Evolutionary conservation across 2,329 filamentous ascomycete species (phyloP), one percentile per base, ranked within the genome.

Genomic region (Fusarium clavum): DNA sequence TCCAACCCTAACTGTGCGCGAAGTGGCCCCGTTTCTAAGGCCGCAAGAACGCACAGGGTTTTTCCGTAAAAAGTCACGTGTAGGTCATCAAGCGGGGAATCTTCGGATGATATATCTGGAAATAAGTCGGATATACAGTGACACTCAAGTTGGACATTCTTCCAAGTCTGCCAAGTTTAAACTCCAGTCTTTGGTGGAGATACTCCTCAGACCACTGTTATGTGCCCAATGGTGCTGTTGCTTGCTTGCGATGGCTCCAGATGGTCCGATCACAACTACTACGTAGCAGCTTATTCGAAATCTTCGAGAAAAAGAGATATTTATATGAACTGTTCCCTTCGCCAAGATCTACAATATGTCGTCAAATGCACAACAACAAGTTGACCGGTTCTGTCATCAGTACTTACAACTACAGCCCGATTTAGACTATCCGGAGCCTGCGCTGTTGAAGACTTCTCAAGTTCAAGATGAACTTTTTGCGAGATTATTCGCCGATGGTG

Each of bases 381-480:
- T 84, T 48, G 73, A 79, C 64, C 86, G 88, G 20, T 89, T 94
- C 77, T 90, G 88, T 71, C 86, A 87, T 66, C 94, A 97, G 77
- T 97, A 93, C 76, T 86, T 95, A 34, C 94, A 98, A 78, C 83
- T 94, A 4, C 89, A 94, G 48, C 81, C 83, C 1, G 78, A 84
- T 10, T 82, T 95, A 38, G 85, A 87, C 49, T 92, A 90, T 77
- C 94, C 94, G 2, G 80, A 86, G 25, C 80, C 83, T 24, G 75
- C 84, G 25, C 76, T 87, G 16, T 83, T 97, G 29, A 87, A 88
- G 66, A 82, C 86, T 29, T 81, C 87, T 13, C 79, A 82, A 6
- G 87, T 91, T 5, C 94, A 97, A 77, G 81, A 88, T 69, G 84
- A 84, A 76, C 82, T 97, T 40, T 93, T 90, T 77, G 76, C 83